Conservation (phyloP, 2,329 filamentous ascomycete species). For the Camptophora hylomeconis region DNA sequence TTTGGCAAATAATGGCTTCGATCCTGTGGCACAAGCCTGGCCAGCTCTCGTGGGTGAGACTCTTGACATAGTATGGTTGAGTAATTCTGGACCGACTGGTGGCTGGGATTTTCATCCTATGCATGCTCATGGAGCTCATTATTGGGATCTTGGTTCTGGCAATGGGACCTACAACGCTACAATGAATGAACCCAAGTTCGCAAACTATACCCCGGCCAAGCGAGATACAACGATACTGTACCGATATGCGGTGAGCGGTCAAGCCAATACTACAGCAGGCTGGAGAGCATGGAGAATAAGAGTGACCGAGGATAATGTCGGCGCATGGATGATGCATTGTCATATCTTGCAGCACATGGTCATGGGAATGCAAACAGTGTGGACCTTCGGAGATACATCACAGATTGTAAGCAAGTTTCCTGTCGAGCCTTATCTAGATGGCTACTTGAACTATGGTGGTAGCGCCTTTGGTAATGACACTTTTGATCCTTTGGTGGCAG, state of each 20-base stretch:
- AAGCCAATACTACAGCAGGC: conserved; percentile 31
- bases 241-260: conserved; percentile 34
- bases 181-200: conserved; percentile 29
- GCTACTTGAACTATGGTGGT: conserved; percentile 33
- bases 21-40: conserved; percentile 27
- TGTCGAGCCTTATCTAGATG: conserved; percentile 22
- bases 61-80: conserved; percentile 32
- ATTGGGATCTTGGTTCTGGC: conserved; percentile 34
- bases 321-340: conserved; percentile 40
- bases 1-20: conserved; percentile 29
- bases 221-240: conserved; percentile 44
- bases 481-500: conserved; percentile 18
- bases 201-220: conserved; percentile 25
- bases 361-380: conserved; percentile 31
- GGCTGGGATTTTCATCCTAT: conserved; percentile 31
- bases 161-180: conserved; percentile 32
- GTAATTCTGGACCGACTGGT: conserved; percentile 22
- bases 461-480: conserved; percentile 27
- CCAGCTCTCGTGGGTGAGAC: conserved; percentile 32
- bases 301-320: conserved; percentile 31
- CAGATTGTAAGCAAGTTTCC: conserved; percentile 25
- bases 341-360: conserved; percentile 36
- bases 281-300: conserved; percentile 51
- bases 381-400: conserved; percentile 31
- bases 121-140: conserved; percentile 34